These are phyloP conservation scores for Adenanthera pavonina DNA, from an alignment of 306 rosid genomes.

Conservation along the genomic window DNA sequence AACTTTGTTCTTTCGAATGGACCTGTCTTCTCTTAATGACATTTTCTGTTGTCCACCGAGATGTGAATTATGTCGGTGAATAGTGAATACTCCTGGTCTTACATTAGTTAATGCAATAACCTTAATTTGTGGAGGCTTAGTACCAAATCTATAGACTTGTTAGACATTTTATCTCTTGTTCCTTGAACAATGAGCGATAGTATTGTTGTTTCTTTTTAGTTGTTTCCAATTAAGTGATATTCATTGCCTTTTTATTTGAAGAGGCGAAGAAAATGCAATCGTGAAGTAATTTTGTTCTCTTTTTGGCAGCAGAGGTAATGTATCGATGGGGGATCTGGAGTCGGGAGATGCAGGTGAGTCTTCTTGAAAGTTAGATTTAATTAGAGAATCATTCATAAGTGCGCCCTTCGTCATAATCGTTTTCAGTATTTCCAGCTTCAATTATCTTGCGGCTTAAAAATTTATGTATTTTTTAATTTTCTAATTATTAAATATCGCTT, in stretches of 20 bases:
- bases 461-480: background rate
- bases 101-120: background rate
- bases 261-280: background rate
- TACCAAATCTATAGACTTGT: background rate
- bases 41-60: background rate
- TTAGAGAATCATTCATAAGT: constrained; percentile 4
- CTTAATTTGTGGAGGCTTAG: background rate
- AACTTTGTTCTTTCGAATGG: constrained; percentile 29
- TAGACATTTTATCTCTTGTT: background rate
- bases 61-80: constrained; percentile 9
- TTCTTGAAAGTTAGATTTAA: background rate
- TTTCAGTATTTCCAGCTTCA: background rate
- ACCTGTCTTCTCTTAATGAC: background rate
- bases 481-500: background rate
- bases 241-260: background rate
- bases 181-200: background rate
- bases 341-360: background rate
- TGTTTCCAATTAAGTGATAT: background rate
- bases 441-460: constrained; percentile 3
- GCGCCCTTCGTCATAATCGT: background rate
- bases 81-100: background rate
- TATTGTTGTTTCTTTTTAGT: background rate
- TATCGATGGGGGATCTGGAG: background rate
- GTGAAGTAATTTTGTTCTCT: background rate
- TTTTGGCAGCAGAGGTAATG: no score